Evolutionary conservation across 73 alveolate species (phyloP).

Genomic region (Paramecium sonneborni): DNA sequence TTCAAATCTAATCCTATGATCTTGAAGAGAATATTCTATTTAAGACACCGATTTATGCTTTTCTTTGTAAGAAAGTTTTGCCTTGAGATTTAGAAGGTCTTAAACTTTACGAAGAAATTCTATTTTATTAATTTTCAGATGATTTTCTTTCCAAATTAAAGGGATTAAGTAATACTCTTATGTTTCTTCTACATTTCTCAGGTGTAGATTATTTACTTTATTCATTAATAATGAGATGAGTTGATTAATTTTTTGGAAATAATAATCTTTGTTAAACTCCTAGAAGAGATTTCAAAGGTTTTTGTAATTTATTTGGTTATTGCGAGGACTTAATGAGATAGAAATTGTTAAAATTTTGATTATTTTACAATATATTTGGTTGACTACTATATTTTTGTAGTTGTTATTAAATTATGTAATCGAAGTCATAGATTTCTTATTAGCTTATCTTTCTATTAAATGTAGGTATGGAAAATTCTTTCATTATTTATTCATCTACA

Average conservation of each 20-base stretch:
- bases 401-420: background rate
- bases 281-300: background rate
- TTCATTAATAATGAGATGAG: background rate
- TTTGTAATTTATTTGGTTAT: background rate
- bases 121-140: background rate
- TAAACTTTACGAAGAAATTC: background rate
- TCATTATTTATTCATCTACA: background rate
- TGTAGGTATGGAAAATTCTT: background rate
- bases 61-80: background rate
- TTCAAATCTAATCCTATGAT: background rate
- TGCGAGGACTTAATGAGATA: background rate
- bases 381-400: background rate
- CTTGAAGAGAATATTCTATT: constrained; percentile 20
- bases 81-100: constrained; percentile 4
- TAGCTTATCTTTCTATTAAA: background rate
- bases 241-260: background rate
- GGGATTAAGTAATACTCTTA: background rate
- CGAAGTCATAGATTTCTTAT: background rate
- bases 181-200: background rate
- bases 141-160: constrained; percentile 11
- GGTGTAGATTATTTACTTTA: background rate
- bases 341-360: constrained; percentile 1
- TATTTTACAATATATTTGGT: background rate
- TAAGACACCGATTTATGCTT: background rate
- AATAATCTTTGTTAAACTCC: background rate